phyloP scores from a whole-genome alignment of 1,139 yeast genomes.

The Suhomyces bribrorum region DNA sequence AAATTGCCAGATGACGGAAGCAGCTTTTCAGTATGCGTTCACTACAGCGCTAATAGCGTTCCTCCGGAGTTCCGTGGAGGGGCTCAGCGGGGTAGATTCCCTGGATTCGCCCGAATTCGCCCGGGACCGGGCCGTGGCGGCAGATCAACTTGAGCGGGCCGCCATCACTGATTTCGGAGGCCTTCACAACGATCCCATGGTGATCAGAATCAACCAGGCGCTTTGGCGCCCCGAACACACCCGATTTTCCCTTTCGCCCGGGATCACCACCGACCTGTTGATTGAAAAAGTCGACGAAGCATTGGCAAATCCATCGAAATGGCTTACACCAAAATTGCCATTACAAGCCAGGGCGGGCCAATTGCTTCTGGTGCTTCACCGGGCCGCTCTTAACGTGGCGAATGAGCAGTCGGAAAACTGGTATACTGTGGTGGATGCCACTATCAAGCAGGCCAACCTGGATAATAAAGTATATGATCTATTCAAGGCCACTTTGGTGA shows the following conservation, averaged over 20 bases:
- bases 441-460: not conserved
- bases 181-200: not conserved
- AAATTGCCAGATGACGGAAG: constrained; percentile 8
- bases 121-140: not conserved
- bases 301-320: not conserved
- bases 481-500: constrained; percentile 4
- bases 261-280: constrained; percentile 1
- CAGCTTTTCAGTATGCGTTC: constrained; percentile 21
- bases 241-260: not conserved
- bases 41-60: constrained; percentile 18
- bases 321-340: not conserved
- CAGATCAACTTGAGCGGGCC: constrained; percentile 3
- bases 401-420: not conserved
- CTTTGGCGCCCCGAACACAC: constrained; percentile 1
- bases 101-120: not conserved
- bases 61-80: not conserved
- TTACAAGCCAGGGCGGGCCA: not conserved
- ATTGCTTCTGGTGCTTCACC: not conserved
- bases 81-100: not conserved
- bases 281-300: constrained; percentile 1
- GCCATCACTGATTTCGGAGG: constrained; percentile 2
- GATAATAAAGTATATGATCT: not conserved
- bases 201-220: not conserved
- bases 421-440: not conserved
- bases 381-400: not conserved